Evolutionary conservation across 495 filamentous ascomycete species (phyloP), one percentile per base, ranked within the genome.

Genomic region (Amniculicola lignicola): DNA sequence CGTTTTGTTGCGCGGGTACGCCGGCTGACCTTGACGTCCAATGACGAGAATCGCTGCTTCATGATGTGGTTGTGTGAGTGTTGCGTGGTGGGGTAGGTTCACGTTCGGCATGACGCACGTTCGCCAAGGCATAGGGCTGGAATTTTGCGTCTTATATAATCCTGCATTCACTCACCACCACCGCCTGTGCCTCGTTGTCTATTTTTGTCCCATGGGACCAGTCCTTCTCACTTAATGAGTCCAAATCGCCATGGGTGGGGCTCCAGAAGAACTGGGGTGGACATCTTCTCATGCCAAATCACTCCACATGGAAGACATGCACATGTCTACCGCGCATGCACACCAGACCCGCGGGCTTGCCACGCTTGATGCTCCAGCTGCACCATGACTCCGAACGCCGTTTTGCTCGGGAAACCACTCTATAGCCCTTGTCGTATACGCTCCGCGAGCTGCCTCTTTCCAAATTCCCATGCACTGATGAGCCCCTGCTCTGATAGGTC

Each of bases 11-110:
- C n/a, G n/a, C n/a, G n/a, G n/a, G n/a, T n/a, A n/a, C 16, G 52
- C 39, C 27, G 22, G 36, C 37, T 15, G 75, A 88, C 88, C 78
- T 88, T 86, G 58, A 95, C 88, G 69, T 95, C 91, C 42, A 95
- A 73, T 2, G 90, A 95, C 12, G 92, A 96, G 75, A 95, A 96
- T 71, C 93, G 80, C 68, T 96, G 93, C 79, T 98, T 98, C 93
- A 98, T 98, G 29, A 72, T 83, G 70, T 46, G 14, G 45, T 41
- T 54, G 54, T 27, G 21, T 21, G 41, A 10, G 31, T 25, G 24
- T 4, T 46, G 21, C 18, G 31, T 53, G 40, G 49, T 10, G 47
- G 40, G 27, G 55, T 25, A n/a, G n/a, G n/a, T n/a, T n/a, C n/a
- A n/a, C n/a, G n/a, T n/a, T n/a, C n/a, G n/a, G n/a, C n/a, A n/a